Conservation (phyloP, 768 basidiomycete genomes). For the Tulasnella sp. region DNA sequence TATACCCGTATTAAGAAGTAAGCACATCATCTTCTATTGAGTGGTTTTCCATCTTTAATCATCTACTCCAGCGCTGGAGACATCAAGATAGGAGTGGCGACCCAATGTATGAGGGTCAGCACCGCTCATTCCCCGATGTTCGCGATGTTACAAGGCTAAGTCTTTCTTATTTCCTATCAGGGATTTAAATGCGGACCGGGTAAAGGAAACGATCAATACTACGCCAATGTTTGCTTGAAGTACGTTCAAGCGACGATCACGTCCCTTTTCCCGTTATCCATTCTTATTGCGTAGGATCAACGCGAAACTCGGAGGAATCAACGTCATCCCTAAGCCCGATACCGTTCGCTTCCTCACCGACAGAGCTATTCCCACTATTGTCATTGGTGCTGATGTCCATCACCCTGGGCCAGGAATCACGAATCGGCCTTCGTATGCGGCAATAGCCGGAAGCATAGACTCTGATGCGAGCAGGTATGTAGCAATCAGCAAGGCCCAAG, state of each 20-base stretch:
- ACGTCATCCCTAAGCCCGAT: conserved; percentile 70
- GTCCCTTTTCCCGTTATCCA: conserved; percentile 23
- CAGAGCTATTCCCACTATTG: conserved; percentile 71
- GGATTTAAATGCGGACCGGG: background rate
- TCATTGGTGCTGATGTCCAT: conserved; percentile 57
- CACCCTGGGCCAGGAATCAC: conserved; percentile 82
- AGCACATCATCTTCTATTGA: conserved; percentile 40
- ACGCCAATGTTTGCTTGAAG: conserved; percentile 77
- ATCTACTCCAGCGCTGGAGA: conserved; percentile 67
- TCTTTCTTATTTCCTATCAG: conserved; percentile 49
- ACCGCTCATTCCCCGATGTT: background rate
- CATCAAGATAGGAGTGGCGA: conserved; percentile 70
- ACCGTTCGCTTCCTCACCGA: conserved; percentile 70
- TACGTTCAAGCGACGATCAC: conserved; percentile 44
- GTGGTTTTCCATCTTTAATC: background rate
- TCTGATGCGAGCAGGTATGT: conserved; percentile 72
- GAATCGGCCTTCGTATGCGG: conserved; percentile 67
- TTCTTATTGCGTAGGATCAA: conserved; percentile 52
- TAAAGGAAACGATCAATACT: conserved; percentile 68
- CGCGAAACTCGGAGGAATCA: conserved; percentile 86
- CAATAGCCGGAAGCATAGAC: conserved; percentile 83
- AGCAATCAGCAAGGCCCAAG: conserved; percentile 65
- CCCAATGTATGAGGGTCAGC: conserved; percentile 67
- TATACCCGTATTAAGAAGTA: conserved; percentile 81
- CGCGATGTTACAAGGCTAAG: conserved; percentile 51